Conservation (phyloP, 208 protist genomes). For the Sergeia podlipaevii region DNA sequence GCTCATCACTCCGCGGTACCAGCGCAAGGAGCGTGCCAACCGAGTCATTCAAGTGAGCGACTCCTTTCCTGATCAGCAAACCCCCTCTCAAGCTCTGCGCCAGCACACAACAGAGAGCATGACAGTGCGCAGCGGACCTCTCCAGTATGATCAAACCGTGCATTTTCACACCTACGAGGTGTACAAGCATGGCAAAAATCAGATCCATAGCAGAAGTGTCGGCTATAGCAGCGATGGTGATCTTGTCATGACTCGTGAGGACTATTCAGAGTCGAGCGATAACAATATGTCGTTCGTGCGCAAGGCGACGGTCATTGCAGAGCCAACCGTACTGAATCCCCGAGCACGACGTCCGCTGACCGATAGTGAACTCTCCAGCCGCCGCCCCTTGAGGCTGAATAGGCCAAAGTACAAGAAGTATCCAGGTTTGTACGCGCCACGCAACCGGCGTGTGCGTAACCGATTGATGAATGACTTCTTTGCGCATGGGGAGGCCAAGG, state of each 20-base stretch:
- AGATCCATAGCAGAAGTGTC: constrained; percentile 75
- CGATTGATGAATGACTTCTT: constrained; percentile 83
- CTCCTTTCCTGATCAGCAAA: constrained; percentile 26
- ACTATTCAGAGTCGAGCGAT: constrained; percentile 75
- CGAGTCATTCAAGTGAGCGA: constrained; percentile 66
- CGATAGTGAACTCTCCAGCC: constrained; percentile 36
- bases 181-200: constrained; percentile 65
- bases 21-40: constrained; percentile 56
- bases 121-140: constrained; percentile 51
- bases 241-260: constrained; percentile 73
- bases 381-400: constrained; percentile 41
- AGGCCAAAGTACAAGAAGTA: constrained; percentile 77
- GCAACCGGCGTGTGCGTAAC: constrained; percentile 74
- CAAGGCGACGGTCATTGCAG: constrained; percentile 46
- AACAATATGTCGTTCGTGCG: constrained; percentile 54
- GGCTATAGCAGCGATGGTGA: constrained; percentile 88
- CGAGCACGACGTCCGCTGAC: constrained; percentile 65
- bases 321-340: constrained; percentile 71
- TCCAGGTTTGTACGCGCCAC: constrained; percentile 71
- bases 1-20: constrained; percentile 78
- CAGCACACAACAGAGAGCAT: constrained; percentile 65
- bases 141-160: constrained; percentile 61
- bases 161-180: constrained; percentile 88
- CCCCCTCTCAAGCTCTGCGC: constrained; percentile 37
- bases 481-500: constrained; percentile 38